Evolutionary conservation across 306 rosid genomes (phyloP).

Genomic region (Sicyos baderoa): DNA sequence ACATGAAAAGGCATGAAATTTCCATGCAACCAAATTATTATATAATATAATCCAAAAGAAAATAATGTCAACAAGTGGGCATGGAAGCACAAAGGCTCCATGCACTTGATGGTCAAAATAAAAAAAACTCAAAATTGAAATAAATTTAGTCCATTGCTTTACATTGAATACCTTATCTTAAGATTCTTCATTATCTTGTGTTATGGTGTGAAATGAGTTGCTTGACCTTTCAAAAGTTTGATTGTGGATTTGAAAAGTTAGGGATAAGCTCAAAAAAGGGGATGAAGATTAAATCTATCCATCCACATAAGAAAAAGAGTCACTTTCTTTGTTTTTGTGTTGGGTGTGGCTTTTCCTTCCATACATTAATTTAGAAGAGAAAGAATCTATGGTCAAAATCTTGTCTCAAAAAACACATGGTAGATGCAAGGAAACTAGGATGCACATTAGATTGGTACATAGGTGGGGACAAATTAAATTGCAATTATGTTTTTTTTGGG

Average conservation of each 20-base stretch:
- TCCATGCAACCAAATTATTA: not conserved
- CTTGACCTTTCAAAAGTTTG: constrained; percentile 13
- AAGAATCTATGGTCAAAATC: constrained; percentile 8
- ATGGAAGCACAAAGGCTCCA: not conserved
- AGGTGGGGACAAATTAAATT: constrained; percentile 4
- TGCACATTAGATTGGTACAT: constrained; percentile 6
- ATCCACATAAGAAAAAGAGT: not conserved
- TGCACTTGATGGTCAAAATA: not conserved
- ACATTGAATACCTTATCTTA: constrained; percentile 25
- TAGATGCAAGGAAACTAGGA: constrained; percentile 15
- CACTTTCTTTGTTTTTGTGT: not conserved
- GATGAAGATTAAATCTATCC: not conserved
- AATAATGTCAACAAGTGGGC: not conserved
- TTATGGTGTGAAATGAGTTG: constrained; percentile 29
- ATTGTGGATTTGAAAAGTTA: constrained; percentile 13
- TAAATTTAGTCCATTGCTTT: not conserved
- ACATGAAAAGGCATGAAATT: not conserved
- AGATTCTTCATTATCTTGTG: constrained; percentile 44
- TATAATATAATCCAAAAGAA: not conserved
- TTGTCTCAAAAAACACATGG: constrained; percentile 9
- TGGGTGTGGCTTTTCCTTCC: not conserved
- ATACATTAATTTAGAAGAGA: not conserved
- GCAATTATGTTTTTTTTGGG: no score
- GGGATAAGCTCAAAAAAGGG: constrained; percentile 18
- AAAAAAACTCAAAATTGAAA: not conserved